Evolutionary conservation across 2,329 filamentous ascomycete genomes (phyloP).

Genomic region (Eutypa lata): DNA sequence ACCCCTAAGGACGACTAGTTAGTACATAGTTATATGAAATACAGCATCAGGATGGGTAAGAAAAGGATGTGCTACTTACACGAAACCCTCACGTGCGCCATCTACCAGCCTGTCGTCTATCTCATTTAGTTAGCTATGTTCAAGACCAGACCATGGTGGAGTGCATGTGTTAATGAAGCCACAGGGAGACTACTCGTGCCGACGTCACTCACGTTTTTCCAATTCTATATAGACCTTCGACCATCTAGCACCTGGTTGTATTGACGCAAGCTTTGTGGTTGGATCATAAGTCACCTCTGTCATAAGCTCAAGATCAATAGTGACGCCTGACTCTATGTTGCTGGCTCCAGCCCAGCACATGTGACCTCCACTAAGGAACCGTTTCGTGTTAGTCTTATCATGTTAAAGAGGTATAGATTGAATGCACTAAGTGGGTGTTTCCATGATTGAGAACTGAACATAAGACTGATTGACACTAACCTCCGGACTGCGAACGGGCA

Average conservation of each 20-base stretch:
- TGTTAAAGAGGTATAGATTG: neutral
- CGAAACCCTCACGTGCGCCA: neutral
- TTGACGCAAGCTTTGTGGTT: neutral
- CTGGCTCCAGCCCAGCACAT: neutral
- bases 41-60: neutral
- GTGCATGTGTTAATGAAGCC: neutral
- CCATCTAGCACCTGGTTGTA: neutral
- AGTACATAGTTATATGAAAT: neutral
- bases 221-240: neutral
- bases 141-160: neutral
- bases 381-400: neutral
- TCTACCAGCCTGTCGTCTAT: neutral
- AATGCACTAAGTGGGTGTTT: no score
- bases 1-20: neutral
- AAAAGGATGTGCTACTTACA: neutral
- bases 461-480: neutral
- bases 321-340: neutral
- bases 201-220: neutral
- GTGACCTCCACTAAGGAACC: neutral
- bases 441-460: no score
- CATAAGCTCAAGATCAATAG: neutral
- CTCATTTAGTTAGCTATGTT: no score
- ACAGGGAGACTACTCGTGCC: neutral
- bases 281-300: neutral
- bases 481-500: constrained; percentile 3